Evolutionary conservation across 2,329 filamentous ascomycete genomes (phyloP).

Genomic region (Didymella sp.): DNA sequence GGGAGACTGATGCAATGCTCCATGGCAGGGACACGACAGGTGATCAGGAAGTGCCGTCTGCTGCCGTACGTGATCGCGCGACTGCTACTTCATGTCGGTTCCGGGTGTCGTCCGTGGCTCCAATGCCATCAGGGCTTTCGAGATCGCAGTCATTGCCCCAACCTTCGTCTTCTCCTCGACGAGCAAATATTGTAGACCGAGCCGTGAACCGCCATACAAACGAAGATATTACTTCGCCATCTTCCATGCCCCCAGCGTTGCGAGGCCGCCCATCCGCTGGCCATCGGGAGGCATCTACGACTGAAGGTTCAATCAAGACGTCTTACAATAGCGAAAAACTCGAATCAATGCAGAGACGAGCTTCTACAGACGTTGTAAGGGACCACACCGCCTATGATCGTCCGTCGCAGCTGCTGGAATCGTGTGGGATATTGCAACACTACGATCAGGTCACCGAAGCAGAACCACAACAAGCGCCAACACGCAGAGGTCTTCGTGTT

Average conservation of each 20-base stretch:
- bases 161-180: constrained; percentile 29
- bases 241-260: constrained; percentile 30
- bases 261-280: constrained; percentile 2
- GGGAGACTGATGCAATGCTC: background rate
- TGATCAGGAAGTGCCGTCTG: constrained; percentile 17
- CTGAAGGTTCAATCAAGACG: constrained; percentile 1
- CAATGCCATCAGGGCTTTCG: constrained; percentile 23
- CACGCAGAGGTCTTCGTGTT: background rate
- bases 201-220: constrained; percentile 10
- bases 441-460: constrained; percentile 33
- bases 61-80: constrained; percentile 12
- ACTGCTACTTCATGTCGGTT: constrained; percentile 22
- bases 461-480: constrained; percentile 3
- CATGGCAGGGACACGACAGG: constrained; percentile 10
- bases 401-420: constrained; percentile 31
- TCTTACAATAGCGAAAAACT: background rate
- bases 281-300: background rate
- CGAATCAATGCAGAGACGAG: background rate
- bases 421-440: constrained; percentile 34
- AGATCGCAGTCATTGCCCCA: constrained; percentile 37
- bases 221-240: constrained; percentile 20
- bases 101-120: constrained; percentile 28
- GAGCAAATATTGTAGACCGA: constrained; percentile 24
- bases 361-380: background rate
- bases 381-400: background rate